These are phyloP conservation scores for Sugiyamaella floridensis DNA, from an alignment of 805 yeast species.

Conservation along the genomic window DNA sequence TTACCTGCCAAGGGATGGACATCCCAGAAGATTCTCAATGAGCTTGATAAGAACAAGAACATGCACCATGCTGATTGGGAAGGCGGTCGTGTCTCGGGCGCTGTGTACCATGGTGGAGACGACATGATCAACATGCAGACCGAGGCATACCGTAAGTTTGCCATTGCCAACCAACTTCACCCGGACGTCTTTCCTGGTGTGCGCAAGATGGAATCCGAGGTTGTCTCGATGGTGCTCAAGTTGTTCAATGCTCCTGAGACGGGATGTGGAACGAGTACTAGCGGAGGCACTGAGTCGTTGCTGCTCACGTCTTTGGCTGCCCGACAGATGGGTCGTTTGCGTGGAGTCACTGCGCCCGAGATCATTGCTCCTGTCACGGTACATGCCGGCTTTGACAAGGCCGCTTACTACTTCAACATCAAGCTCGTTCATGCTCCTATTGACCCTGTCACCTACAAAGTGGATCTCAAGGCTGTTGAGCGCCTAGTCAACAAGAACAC, in stretches of 20 bases:
- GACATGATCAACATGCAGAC: constrained; percentile 69
- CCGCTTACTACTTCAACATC: constrained; percentile 84
- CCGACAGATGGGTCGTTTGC: constrained; percentile 56
- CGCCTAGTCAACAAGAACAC: constrained; percentile 71
- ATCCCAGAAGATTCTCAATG: constrained; percentile 39
- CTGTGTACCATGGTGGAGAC: constrained; percentile 93
- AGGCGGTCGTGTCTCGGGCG: constrained; percentile 84
- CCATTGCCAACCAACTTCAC: constrained; percentile 90
- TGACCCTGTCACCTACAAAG: constrained; percentile 60
- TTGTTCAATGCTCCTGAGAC: constrained; percentile 74
- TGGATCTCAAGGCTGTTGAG: constrained; percentile 54
- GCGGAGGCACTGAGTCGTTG: constrained; percentile 95
- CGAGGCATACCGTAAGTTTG: constrained; percentile 63
- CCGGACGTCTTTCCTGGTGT: constrained; percentile 97
- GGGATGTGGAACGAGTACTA: constrained; percentile 75
- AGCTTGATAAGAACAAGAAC: constrained; percentile 38
- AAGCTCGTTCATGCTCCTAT: constrained; percentile 73
- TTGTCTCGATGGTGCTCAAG: constrained; percentile 80
- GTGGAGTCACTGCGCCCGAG: constrained; percentile 68
- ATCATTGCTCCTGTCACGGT: constrained; percentile 83
- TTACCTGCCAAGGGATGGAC: constrained; percentile 60
- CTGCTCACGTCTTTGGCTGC: constrained; percentile 84
- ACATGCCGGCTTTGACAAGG: constrained; percentile 94
- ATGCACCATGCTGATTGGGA: constrained; percentile 75
- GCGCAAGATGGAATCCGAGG: constrained; percentile 93